Evolutionary conservation across 164 flowering plant species (phyloP).

Genomic region (Vitis labrusca): DNA sequence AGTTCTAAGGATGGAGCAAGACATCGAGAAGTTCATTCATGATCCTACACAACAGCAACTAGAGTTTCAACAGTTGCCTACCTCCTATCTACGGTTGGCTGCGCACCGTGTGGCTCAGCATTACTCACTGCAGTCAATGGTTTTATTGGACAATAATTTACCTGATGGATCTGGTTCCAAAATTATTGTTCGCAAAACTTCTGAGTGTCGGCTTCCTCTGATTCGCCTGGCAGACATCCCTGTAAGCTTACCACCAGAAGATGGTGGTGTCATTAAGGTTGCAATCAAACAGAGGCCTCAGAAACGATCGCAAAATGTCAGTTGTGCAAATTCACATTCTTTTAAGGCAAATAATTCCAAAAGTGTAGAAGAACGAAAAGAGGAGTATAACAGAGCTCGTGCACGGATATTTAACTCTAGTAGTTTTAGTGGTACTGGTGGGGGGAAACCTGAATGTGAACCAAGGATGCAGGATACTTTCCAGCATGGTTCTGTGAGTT

Average conservation of each 20-base stretch:
- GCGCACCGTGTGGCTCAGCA: constrained; percentile 99
- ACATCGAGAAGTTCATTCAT: constrained; percentile 81
- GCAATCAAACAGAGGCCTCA: constrained; percentile 93
- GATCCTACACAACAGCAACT: constrained; percentile 80
- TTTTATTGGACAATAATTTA: constrained; percentile 59
- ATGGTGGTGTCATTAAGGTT: constrained; percentile 54
- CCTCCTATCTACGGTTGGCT: constrained; percentile 93
- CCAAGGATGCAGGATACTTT: constrained; percentile 37
- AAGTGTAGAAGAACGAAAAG: constrained; percentile 97
- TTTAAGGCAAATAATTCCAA: constrained; percentile 51
- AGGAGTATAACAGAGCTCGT: constrained; percentile 93
- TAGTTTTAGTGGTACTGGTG: constrained; percentile 30
- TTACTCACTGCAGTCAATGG: constrained; percentile 88
- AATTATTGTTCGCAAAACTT: constrained; percentile 77
- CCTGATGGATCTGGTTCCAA: constrained; percentile 87
- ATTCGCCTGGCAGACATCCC: constrained; percentile 93
- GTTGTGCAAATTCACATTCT: constrained; percentile 41
- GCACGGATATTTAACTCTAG: constrained; percentile 80
- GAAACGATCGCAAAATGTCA: constrained; percentile 33
- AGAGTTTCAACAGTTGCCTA: constrained; percentile 95
- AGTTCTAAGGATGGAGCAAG: constrained; percentile 97
- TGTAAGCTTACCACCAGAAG: constrained; percentile 67
- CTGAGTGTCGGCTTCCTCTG: constrained; percentile 64
- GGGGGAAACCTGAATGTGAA: constrained; percentile 51
- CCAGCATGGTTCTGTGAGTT: constrained; percentile 39